Conservation (phyloP, 179 eudicot species). For the Gypsophila paniculata region DNA sequence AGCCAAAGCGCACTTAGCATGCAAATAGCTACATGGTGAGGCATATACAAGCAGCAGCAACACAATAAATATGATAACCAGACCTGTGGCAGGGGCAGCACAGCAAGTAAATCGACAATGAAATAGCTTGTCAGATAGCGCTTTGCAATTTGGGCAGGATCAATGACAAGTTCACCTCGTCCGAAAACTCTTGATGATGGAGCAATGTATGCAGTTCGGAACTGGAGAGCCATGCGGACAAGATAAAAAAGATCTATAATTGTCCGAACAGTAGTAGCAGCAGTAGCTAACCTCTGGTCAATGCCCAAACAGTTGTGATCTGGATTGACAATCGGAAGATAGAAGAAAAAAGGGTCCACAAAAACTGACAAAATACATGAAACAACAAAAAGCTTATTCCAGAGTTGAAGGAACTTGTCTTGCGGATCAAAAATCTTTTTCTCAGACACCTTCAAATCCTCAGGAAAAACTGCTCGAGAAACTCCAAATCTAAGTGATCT, state of each 20-base stretch:
- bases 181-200: slow-evolving; percentile 99
- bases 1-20: not conserved
- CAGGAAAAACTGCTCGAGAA: slow-evolving; percentile 85
- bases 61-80: slow-evolving; percentile 9
- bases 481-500: slow-evolving; percentile 85
- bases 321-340: slow-evolving; percentile 66
- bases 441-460: slow-evolving; percentile 87
- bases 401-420: slow-evolving; percentile 76
- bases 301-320: slow-evolving; percentile 56
- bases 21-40: slow-evolving; percentile 4
- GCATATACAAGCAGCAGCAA: not conserved
- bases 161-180: slow-evolving; percentile 97
- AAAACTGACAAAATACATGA: slow-evolving; percentile 85
- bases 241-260: slow-evolving; percentile 80
- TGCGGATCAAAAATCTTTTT: slow-evolving; percentile 96
- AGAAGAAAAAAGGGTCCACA: slow-evolving; percentile 90
- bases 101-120: slow-evolving; percentile 80
- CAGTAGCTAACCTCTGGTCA: slow-evolving; percentile 65
- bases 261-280: slow-evolving; percentile 77
- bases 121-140: slow-evolving; percentile 69
- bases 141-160: slow-evolving; percentile 83
- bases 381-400: slow-evolving; percentile 79
- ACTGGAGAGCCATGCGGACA: slow-evolving; percentile 83
- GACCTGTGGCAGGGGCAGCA: slow-evolving; percentile 98
- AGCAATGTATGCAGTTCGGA: slow-evolving; percentile 95